Conservation (phyloP, 2,329 filamentous ascomycete genomes). For the Lecanicillium sp. region DNA sequence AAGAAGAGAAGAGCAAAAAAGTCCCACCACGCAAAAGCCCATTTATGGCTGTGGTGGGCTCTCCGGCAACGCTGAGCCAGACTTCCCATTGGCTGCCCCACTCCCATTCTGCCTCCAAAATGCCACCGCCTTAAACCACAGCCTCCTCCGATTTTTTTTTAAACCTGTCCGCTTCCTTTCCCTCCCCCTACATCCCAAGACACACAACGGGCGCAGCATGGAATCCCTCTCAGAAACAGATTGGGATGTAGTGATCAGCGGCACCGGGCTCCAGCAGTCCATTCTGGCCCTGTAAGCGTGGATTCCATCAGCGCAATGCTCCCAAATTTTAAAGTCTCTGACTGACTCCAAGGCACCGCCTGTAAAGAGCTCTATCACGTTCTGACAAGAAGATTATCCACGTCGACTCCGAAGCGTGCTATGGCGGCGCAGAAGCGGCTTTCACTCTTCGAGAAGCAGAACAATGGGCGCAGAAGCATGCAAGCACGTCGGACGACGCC, state of each 20-base stretch:
- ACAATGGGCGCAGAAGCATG: constrained; percentile 52
- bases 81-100: constrained; percentile 4
- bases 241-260: constrained; percentile 74
- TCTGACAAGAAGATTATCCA: constrained; percentile 89
- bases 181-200: constrained; percentile 7
- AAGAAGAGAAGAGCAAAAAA: constrained; percentile 17
- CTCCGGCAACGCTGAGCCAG: background rate
- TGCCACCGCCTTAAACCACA: background rate
- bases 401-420: constrained; percentile 79
- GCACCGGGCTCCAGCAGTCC: constrained; percentile 71
- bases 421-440: constrained; percentile 78
- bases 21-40: constrained; percentile 1
- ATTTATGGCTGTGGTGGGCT: constrained; percentile 4
- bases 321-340: constrained; percentile 14
- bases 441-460: constrained; percentile 77
- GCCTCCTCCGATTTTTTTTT: constrained; percentile 11
- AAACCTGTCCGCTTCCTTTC: constrained; percentile 9
- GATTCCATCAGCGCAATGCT: constrained; percentile 20
- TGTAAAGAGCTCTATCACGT: constrained; percentile 76
- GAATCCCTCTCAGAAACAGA: constrained; percentile 64
- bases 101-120: constrained; percentile 2
- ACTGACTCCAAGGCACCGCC: constrained; percentile 18
- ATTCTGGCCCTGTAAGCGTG: constrained; percentile 65
- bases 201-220: constrained; percentile 38
- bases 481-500: constrained; percentile 14